Base-by-base conservation (phyloP, 2,329 filamentous ascomycete genomes). In the Trichoderma hamatum region DNA sequence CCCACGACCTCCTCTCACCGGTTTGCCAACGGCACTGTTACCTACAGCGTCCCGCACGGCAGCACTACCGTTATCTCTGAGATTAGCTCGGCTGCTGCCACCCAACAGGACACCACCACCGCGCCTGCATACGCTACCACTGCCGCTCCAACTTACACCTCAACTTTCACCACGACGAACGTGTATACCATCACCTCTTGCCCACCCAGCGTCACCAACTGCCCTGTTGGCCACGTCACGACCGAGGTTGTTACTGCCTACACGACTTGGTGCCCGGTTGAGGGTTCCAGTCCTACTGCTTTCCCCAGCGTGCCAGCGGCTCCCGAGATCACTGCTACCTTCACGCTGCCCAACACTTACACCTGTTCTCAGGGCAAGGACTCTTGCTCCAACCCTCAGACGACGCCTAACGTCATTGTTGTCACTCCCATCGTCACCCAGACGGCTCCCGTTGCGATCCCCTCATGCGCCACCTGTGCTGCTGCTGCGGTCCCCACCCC, bases 171-270 rank as follows among this genome's bases (percentile, higher is more conserved):
- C 49, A 72, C 71, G 21, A 76, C 74, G 62, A 72, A 65, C 65
- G 72, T 75, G 39, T 76, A 76, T 71, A 79, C 78, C 46, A 70
- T 80, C 68, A 79, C 76, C 0, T 73, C 76, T 3, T 80, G 78
- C 71, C 72, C 75, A 21, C 71, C 74, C 11, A 76, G 70, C 1
- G 75, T 79, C 30, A 77, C 76, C 14, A 78, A 70, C 67, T 70
- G 69, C 67, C 69, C 69, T 14, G 67, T 70, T 36, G 72, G 71
- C 55, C 56, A 69, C 24, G 71, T 73, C 61, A 71, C 70, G 46
- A 74, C 76, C 13, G 72, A 77, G 65, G 69, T 76, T 9, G 34
- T 76, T 14, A 72, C 72, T 13, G 69, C 71, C 7, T 69, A 69
- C 55, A 76, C 75, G 0, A 73, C 73, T 14, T 65, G 70, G 9